Base-by-base conservation (phyloP, 495 filamentous ascomycete species). In the Aspergillus panamensis region DNA sequence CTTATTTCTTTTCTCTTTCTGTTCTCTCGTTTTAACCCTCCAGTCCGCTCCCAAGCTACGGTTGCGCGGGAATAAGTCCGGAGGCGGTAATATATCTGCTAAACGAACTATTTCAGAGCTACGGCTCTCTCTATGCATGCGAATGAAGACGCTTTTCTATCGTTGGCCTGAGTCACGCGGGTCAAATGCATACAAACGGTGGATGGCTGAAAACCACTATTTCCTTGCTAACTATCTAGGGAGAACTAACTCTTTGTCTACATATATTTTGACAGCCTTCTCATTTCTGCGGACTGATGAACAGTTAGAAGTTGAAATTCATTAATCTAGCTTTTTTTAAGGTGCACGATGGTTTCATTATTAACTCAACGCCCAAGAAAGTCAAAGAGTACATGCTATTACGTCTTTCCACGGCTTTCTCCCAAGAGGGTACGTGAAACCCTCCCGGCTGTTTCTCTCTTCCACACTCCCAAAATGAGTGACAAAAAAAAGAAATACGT, bases 241-340 rank as follows among this genome's bases (percentile, higher is more conserved):
- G 17, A 37, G n/a, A 33, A 53, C 48, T 37, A 17, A 60, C 35
- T 12, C 31, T 29, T 31, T 39, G 2, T 39, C 1, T 13, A 17
- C 33, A 45, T 9, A 44, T 25, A 48, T n/a, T 43, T 7, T 6
- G 30, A 20, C 17, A 6, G 17, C 25, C 17, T 14, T 17, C 19
- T 19, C 29, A 48, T 53, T 37, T n/a, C 45, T 37, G 51, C 31
- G 39, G 45, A 4, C 48, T 50, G 8, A 16, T 47, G 42, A 52
- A 48, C 50, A 59, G 37, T 25, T 35, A 55, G 19, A 61, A 31
- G n/a, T n/a, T 35, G 35, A 39, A 39, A 10, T 39, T 61, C 43
- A 61, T 65, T 65, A 61, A 59, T 62, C 53, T 62, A 59, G 59
- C 59, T 65, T 62, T 65, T 65, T 65, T 62, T 65, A 62, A 33